Evolutionary conservation across 352 stramenopile species (phyloP).

Genomic region (Phytophthora pseudosyringae): DNA sequence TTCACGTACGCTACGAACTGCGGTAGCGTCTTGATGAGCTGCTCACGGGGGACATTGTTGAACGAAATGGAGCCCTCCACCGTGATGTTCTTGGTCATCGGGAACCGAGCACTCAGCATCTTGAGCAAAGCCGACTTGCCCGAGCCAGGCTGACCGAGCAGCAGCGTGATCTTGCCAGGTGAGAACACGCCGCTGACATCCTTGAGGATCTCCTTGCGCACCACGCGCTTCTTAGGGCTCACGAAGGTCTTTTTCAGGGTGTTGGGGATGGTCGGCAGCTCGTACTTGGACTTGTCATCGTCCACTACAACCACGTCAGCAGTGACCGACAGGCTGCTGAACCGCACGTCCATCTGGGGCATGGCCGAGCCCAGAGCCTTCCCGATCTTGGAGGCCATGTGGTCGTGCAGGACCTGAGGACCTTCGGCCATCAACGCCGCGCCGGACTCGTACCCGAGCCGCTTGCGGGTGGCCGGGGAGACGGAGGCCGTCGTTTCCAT

Average conservation of each 20-base stretch:
- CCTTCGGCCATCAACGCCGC: slow-evolving; percentile 40
- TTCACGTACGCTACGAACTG: slow-evolving; percentile 46
- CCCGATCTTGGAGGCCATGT: slow-evolving; percentile 39
- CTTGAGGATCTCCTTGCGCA: slow-evolving; percentile 50
- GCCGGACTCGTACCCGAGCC: slow-evolving; percentile 29
- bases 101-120: slow-evolving; percentile 46
- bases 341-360: slow-evolving; percentile 57
- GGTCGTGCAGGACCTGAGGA: slow-evolving; percentile 40
- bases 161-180: slow-evolving; percentile 43
- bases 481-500: slow-evolving; percentile 21
- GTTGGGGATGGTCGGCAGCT: slow-evolving; percentile 43
- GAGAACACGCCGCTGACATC: slow-evolving; percentile 38
- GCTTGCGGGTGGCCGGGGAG: slow-evolving; percentile 27
- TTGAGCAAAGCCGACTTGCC: slow-evolving; percentile 51
- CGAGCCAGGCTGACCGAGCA: slow-evolving; percentile 42
- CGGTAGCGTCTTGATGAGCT: slow-evolving; percentile 42
- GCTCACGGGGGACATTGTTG: slow-evolving; percentile 40
- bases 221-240: slow-evolving; percentile 33
- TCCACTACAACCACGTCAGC: slow-evolving; percentile 40
- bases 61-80: slow-evolving; percentile 45
- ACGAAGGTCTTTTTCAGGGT: slow-evolving; percentile 40
- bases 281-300: slow-evolving; percentile 27
- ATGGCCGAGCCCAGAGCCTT: slow-evolving; percentile 35
- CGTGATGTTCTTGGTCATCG: slow-evolving; percentile 42
- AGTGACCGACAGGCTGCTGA: slow-evolving; percentile 46